Percentiles rank a stretch among this genome's conserved stretches.
phyloP scores from a whole-genome alignment of 1,139 yeast genomes.

The Schwanniomyces etchellsii region DNA sequence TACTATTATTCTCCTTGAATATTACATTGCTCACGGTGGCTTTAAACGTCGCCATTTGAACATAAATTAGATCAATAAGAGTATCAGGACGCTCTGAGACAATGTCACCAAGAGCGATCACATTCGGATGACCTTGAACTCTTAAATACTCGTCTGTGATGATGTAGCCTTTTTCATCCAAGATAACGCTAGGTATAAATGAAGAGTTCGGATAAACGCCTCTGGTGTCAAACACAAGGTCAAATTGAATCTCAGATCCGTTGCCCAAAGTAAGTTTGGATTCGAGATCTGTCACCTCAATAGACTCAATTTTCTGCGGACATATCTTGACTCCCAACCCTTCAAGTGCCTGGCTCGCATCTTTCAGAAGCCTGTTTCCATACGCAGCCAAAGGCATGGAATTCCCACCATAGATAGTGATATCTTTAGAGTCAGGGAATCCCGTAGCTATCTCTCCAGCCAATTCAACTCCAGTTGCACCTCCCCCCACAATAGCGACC shows the following conservation, averaged over 20 bases:
- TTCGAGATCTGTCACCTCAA: constrained; percentile 14
- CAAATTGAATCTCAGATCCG: constrained; percentile 2
- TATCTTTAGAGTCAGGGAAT: constrained; percentile 13
- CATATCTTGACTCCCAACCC: constrained; percentile 19
- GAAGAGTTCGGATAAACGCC: constrained; percentile 19
- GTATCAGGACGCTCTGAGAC: constrained; percentile 17
- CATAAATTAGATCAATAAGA: constrained; percentile 19
- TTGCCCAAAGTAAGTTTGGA: constrained; percentile 4
- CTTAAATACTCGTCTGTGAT: constrained; percentile 20
- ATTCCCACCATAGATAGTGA: constrained; percentile 24
- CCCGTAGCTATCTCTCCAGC: constrained; percentile 28
- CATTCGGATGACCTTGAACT: constrained; percentile 18
- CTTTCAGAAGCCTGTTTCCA: constrained; percentile 9
- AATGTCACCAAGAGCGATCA: constrained; percentile 30
- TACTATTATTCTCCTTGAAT: constrained; percentile 8
- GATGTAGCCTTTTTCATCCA: constrained; percentile 17
- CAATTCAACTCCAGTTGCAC: constrained; percentile 36
- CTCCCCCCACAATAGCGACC: constrained; percentile 36
- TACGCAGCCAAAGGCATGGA: constrained; percentile 17
- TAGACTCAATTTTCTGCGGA: not conserved
- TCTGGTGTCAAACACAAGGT: constrained; percentile 13
- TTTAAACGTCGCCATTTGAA: constrained; percentile 17
- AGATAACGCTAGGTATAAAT: constrained; percentile 12
- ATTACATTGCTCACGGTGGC: constrained; percentile 12
- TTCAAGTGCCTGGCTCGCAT: constrained; percentile 16